Percentiles rank a stretch among this genome's conserved stretches.
Evolutionary conservation across 2,329 filamentous ascomycete species (phyloP).

Genomic region (Lecanoromycetidae sp.): DNA sequence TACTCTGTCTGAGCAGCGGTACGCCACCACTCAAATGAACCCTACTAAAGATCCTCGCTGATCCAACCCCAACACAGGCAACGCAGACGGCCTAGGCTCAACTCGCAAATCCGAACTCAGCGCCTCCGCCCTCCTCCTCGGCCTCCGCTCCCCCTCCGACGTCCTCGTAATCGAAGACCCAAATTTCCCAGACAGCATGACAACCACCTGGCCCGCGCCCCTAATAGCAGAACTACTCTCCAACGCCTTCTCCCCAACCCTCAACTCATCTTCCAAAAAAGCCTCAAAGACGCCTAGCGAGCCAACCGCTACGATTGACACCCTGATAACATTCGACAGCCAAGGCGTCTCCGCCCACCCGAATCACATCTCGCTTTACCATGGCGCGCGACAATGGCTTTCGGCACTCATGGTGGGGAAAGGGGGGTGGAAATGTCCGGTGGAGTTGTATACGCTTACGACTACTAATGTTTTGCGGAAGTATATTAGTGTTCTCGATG

Average conservation of each 20-base stretch:
- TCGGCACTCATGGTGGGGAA: conserved; percentile 49
- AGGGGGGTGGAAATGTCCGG: conserved; percentile 55
- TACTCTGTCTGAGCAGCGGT: conserved; percentile 84
- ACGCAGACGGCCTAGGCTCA: conserved; percentile 78
- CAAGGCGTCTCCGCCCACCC: conserved; percentile 74
- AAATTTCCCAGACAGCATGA: conserved; percentile 86
- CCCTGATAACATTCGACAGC: conserved; percentile 82
- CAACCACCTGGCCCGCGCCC: conserved; percentile 24
- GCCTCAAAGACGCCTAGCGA: conserved; percentile 28
- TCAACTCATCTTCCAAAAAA: background rate
- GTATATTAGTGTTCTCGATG: conserved; percentile 67
- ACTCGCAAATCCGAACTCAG: conserved; percentile 72
- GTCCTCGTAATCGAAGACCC: conserved; percentile 74
- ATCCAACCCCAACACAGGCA: background rate
- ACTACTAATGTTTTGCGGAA: conserved; percentile 64
- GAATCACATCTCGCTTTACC: conserved; percentile 83
- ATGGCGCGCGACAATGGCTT: conserved; percentile 66
- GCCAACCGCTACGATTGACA: conserved; percentile 54
- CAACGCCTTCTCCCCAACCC: conserved; percentile 14
- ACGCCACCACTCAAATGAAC: conserved; percentile 18
- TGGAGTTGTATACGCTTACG: conserved; percentile 75
- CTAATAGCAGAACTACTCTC: conserved; percentile 13
- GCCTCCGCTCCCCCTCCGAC: conserved; percentile 61
- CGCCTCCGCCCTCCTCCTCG: conserved; percentile 65
- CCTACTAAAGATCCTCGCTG: background rate